Evolutionary conservation across 108 stramenopile genomes (phyloP), one percentile per base, ranked within the genome.

Genomic region (Mayamaea pseudoterrestris): DNA sequence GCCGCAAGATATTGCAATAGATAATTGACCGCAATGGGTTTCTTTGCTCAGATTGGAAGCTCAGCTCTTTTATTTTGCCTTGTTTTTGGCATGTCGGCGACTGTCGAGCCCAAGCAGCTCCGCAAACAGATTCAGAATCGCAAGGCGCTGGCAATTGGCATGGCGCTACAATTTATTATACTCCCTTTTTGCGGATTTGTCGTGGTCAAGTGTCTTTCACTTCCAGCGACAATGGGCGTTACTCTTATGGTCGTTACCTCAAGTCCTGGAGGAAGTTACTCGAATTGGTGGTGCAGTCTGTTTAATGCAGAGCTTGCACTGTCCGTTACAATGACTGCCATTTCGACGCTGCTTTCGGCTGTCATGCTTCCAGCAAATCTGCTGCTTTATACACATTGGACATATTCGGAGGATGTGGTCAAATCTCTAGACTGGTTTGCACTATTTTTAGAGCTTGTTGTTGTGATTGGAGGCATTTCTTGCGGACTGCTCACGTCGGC

Each of bases 271-370:
- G 93, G 93, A 7, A 67, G 67, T 30, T 94, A 94, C 50, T 61
- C 58, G 26, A 94, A 94, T 64, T 94, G 89, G 75, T 69, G 35
- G n/a, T 78, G 76, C 34, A 63, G 61, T 55, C 35, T 78, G 37
- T 78, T 78, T 55, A 78, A 78, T 50, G 76, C 71, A 0, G 78
- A 90, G 22, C 66, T 94, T 27, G 86, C 89, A 11, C 60, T 94
- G 42, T 66, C 63, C 29, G 57, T 94, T 5, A 84, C 93, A 39
- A 94, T 94, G 89, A 94, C 93, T 3, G 74, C 84, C 17, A 78
- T 89, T 34, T 87, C 84, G 17, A 94, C 93, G 17, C 47, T 88
- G 20, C 37, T 86, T 9, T 74, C 74, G 20, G 65, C 74, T 29
- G 41, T 87, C 18, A 69, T 91, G 64, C 74, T 94, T 37, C 93